phyloP scores from a whole-genome alignment of 257 asterid genomes.

The Sherardia arvensis region DNA sequence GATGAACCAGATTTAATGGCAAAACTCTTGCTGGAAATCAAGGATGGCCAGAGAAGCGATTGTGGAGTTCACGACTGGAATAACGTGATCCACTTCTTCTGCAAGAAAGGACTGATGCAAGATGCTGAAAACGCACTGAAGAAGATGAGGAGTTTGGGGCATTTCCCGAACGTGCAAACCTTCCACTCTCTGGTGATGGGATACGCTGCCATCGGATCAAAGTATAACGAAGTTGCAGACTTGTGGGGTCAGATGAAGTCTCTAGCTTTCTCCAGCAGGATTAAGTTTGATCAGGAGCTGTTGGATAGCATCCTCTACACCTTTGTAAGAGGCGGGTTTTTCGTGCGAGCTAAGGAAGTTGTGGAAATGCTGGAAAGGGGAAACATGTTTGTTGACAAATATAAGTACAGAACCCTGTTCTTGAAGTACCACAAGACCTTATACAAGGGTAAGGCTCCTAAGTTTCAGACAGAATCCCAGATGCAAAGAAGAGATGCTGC shows the following conservation, averaged over 20 bases:
- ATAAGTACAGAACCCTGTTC: slow-evolving; percentile 65
- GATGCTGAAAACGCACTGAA: slow-evolving; percentile 89
- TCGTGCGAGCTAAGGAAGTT: slow-evolving; percentile 71
- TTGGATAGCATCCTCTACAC: slow-evolving; percentile 83
- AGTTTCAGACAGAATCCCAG: slow-evolving; percentile 75
- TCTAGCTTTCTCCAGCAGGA: slow-evolving; percentile 40
- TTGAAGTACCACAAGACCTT: slow-evolving; percentile 73
- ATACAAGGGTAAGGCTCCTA: slow-evolving; percentile 67
- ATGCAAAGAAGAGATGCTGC: slow-evolving; percentile 74
- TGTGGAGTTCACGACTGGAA: slow-evolving; percentile 89
- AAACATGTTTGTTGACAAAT: slow-evolving; percentile 73
- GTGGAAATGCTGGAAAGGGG: slow-evolving; percentile 73
- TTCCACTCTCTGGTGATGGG: slow-evolving; percentile 86
- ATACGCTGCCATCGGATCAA: slow-evolving; percentile 76
- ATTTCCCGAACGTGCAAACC: slow-evolving; percentile 72
- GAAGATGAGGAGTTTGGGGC: slow-evolving; percentile 82
- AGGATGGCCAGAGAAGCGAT: slow-evolving; percentile 55
- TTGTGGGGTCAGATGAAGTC: slow-evolving; percentile 96
- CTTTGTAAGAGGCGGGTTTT: slow-evolving; percentile 86
- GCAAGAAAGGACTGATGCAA: slow-evolving; percentile 78
- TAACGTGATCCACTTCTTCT: slow-evolving; percentile 78
- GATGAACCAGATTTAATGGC: slow-evolving; percentile 49
- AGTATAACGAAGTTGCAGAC: slow-evolving; percentile 77
- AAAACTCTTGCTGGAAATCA: slow-evolving; percentile 68
- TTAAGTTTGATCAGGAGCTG: slow-evolving; percentile 77